phyloP scores from a whole-genome alignment of 345 rosid species.

The Erodium maritimum region DNA sequence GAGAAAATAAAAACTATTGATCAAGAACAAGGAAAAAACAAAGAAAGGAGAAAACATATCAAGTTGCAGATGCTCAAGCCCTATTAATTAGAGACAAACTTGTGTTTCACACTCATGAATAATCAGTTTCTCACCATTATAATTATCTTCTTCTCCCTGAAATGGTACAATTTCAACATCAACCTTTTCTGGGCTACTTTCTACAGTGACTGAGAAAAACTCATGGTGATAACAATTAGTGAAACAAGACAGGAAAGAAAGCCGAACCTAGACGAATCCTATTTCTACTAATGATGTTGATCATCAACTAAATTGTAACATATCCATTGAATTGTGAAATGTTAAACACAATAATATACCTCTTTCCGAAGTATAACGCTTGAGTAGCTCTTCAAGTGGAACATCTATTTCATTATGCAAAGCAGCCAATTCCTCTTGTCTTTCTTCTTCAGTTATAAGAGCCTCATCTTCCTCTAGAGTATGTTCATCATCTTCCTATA shows the following conservation, averaged over 20 bases:
- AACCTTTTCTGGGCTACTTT: background rate
- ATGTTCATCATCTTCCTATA: constrained; percentile 97
- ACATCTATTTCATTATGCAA: constrained; percentile 67
- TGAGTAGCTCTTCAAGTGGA: constrained; percentile 82
- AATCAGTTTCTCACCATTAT: background rate
- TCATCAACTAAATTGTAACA: background rate
- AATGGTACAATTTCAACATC: background rate
- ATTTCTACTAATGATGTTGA: background rate
- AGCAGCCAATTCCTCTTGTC: constrained; percentile 86
- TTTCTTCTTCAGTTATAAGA: constrained; percentile 67
- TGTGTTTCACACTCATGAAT: background rate
- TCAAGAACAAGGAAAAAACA: constrained; percentile 3
- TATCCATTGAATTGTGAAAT: background rate
- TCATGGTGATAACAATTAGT: background rate
- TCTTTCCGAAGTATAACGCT: constrained; percentile 38
- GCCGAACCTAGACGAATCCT: background rate
- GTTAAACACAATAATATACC: constrained; percentile 21
- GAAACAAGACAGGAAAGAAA: background rate
- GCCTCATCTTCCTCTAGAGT: constrained; percentile 95
- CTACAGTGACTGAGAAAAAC: background rate
- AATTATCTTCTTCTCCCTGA: background rate
- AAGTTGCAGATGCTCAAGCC: background rate
- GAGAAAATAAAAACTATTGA: constrained; percentile 12
- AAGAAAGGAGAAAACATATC: background rate
- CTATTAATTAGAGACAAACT: background rate